Conservation (phyloP, 768 basidiomycete species). For the Tulasnella sp. region DNA sequence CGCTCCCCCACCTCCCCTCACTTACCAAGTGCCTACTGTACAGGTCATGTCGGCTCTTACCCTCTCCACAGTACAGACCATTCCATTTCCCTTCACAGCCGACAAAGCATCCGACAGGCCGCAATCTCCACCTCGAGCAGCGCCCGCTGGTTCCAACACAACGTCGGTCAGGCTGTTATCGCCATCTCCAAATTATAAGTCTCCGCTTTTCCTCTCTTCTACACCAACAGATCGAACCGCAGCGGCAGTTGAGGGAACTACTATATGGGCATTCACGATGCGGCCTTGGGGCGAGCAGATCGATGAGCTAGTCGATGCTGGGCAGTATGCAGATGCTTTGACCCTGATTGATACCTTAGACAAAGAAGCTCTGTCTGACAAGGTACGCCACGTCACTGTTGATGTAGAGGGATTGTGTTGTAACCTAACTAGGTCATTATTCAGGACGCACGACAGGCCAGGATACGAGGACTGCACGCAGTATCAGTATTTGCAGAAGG, state of each 20-base stretch:
- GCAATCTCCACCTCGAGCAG: not conserved
- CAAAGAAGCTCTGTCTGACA: constrained; percentile 45
- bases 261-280: constrained; percentile 66
- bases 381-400: constrained; percentile 33
- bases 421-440: not conserved
- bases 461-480: constrained; percentile 63
- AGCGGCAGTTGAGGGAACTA: constrained; percentile 57
- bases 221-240: constrained; percentile 64
- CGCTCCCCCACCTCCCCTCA: constrained; percentile 27
- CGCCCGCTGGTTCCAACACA: constrained; percentile 20
- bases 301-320: constrained; percentile 64
- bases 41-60: constrained; percentile 66
- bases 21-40: constrained; percentile 46
- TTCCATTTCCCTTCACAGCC: constrained; percentile 48
- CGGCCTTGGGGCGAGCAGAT: constrained; percentile 69
- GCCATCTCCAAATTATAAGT: constrained; percentile 39
- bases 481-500: constrained; percentile 61
- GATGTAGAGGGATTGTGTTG: not conserved
- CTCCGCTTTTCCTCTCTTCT: constrained; percentile 49
- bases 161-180: constrained; percentile 50
- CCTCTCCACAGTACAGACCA: constrained; percentile 44
- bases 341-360: constrained; percentile 64
- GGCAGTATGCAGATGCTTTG: constrained; percentile 68
- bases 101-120: not conserved
- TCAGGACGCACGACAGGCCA: constrained; percentile 44